Evolutionary conservation across 768 basidiomycete genomes (phyloP), one percentile per base, ranked within the genome.

Genomic region (Leccinum subgranulosum): DNA sequence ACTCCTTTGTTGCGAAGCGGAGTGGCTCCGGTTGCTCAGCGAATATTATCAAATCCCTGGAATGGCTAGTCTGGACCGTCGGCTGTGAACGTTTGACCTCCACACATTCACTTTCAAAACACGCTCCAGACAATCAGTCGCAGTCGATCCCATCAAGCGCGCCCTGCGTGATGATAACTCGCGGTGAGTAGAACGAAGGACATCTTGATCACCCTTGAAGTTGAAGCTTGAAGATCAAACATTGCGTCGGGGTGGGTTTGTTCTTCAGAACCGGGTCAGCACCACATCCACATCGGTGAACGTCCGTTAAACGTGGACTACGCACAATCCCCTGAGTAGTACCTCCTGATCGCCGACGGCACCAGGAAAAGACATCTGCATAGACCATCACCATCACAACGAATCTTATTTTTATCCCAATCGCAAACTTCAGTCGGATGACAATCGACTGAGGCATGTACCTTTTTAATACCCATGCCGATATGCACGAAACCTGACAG

Each of bases 361-460:
- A 62, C 53, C 46, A 55, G 51, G 36, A 10, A 23, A 50, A 19
- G 6, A 29, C n/a, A 33, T 47, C 19, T n/a, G n/a, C 19, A 6
- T 45, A 33, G 21, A 33, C 55, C 50, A 54, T 65, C 53, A 9
- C 63, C 54, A 59, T 68, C 57, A 34, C 41, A 17, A 67, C 64
- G 59, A 66, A 54, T 52, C 48, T 61, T 48, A 23, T 23, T 23
- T 23, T 23, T 23, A 34, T 15, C 36, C 36, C 12, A 8, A 33
- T 45, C 21, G 41, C 21, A 33, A 12, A 29, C 36, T 11, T 29
- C 49, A 36, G 36, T 49, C 17, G 25, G 28, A 54, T 17, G 53
- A 39, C 29, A 23, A 14, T n/a, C 17, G 34, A 33, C 19, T 27
- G 47, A 52, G 54, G 39, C n/a, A 41, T 12, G 28, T 19, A 23